Evolutionary conservation across 2,329 filamentous ascomycete species (phyloP).

Genomic region (Xylaria sp.): DNA sequence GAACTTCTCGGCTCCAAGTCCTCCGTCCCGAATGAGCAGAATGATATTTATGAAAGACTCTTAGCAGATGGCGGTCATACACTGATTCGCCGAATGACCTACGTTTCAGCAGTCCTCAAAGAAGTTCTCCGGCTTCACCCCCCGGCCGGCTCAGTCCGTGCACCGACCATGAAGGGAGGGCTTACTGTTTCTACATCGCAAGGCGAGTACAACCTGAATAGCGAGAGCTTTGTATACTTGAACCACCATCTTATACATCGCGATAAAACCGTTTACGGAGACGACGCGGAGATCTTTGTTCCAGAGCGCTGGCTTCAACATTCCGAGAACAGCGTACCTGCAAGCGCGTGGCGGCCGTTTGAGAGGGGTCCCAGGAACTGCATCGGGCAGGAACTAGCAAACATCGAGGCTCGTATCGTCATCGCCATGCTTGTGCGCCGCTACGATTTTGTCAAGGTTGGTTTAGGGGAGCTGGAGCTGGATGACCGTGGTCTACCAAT

Average conservation of each 20-base stretch:
- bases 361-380: neutral
- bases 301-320: neutral
- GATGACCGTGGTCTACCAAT: neutral
- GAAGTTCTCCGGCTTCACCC: conserved; percentile 46
- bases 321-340: neutral
- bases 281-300: neutral
- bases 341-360: neutral
- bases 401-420: neutral
- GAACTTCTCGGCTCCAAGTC: conserved; percentile 43
- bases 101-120: conserved; percentile 47
- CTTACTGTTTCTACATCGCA: conserved; percentile 33
- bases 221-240: no score
- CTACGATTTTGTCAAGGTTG: neutral
- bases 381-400: neutral
- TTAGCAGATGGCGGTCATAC: conserved; percentile 38
- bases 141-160: conserved; percentile 42
- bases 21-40: neutral
- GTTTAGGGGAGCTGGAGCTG: neutral
- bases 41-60: conserved; percentile 25
- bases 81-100: conserved; percentile 42
- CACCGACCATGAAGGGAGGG: conserved; percentile 33
- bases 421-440: neutral
- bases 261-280: neutral
- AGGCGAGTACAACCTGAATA: no score
- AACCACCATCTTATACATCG: neutral